Evolutionary conservation across 306 rosid genomes (phyloP).

Genomic region (Hippophae gyantsensis): DNA sequence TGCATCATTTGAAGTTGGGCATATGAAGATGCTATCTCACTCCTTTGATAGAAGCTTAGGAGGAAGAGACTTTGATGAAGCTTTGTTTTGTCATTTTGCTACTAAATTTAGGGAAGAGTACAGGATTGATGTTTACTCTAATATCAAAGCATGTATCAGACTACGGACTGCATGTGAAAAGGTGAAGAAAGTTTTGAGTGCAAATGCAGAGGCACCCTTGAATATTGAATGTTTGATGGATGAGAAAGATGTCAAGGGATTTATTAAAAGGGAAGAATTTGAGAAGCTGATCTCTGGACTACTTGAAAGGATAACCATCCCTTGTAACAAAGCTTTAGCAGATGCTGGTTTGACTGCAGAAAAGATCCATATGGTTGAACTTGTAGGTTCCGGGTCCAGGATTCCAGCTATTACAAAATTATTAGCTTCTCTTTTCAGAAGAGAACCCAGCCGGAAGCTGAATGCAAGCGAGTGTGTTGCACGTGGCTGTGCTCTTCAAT

Average conservation of each 20-base stretch:
- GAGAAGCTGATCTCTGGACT: slow-evolving; percentile 66
- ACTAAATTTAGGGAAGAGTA: slow-evolving; percentile 52
- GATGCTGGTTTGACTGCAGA: slow-evolving; percentile 55
- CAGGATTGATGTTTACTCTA: slow-evolving; percentile 55
- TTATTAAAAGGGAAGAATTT: slow-evolving; percentile 83
- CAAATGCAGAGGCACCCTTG: slow-evolving; percentile 87
- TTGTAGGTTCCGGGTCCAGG: slow-evolving; percentile 96
- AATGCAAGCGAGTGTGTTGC: slow-evolving; percentile 99
- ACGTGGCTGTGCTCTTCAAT: slow-evolving; percentile 94
- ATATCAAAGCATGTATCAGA: slow-evolving; percentile 65
- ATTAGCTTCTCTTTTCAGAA: slow-evolving; percentile 49
- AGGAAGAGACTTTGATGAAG: slow-evolving; percentile 79
- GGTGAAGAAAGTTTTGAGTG: slow-evolving; percentile 92
- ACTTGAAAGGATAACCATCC: slow-evolving; percentile 51
- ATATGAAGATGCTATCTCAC: slow-evolving; percentile 66
- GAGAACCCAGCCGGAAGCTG: slow-evolving; percentile 74
- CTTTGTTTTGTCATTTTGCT: slow-evolving; percentile 61
- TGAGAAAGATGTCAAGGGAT: slow-evolving; percentile 94
- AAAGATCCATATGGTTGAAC: slow-evolving; percentile 70
- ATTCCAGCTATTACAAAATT: slow-evolving; percentile 67
- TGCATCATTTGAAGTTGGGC: slow-evolving; percentile 54
- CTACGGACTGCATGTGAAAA: slow-evolving; percentile 82
- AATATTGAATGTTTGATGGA: slow-evolving; percentile 96
- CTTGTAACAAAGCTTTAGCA: slow-evolving; percentile 62
- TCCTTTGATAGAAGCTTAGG: slow-evolving; percentile 62